Conservation (phyloP, 139 green algal species). For the Closterium sp. region DNA sequence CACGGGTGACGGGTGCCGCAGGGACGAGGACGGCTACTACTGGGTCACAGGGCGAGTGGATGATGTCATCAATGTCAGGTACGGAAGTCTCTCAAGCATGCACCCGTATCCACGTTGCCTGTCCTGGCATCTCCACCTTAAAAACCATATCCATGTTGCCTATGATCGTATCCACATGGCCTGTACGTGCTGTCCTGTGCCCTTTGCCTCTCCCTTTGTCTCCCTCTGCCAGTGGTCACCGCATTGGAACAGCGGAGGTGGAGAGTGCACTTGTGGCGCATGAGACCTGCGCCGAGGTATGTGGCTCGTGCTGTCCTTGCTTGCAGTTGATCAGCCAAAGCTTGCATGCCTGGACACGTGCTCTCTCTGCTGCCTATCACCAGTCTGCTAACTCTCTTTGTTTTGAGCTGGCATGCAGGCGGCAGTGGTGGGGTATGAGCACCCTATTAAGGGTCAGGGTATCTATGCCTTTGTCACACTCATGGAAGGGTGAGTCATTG, state of each 20-base stretch:
- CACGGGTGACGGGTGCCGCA: slow-evolving; percentile 62
- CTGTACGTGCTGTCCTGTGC: background rate
- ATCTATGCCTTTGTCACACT: slow-evolving; percentile 97
- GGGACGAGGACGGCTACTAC: slow-evolving; percentile 78
- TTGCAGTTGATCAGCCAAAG: background rate
- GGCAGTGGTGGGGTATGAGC: slow-evolving; percentile 88
- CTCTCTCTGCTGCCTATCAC: no score
- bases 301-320: background rate
- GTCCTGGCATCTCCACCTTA: background rate
- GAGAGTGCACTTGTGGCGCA: slow-evolving; percentile 52
- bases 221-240: slow-evolving; percentile 50
- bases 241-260: slow-evolving; percentile 59
- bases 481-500: slow-evolving; percentile 53
- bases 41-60: slow-evolving; percentile 92
- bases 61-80: slow-evolving; percentile 91
- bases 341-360: background rate
- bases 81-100: background rate
- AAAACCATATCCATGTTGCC: background rate
- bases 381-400: background rate
- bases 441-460: slow-evolving; percentile 87
- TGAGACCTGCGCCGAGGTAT: slow-evolving; percentile 44
- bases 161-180: background rate
- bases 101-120: background rate
- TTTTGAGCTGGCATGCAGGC: slow-evolving; percentile 53
- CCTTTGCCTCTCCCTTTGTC: background rate